These are phyloP conservation scores for Sedum album DNA, from an alignment of 164 flowering plant species.

Conservation along the genomic window DNA sequence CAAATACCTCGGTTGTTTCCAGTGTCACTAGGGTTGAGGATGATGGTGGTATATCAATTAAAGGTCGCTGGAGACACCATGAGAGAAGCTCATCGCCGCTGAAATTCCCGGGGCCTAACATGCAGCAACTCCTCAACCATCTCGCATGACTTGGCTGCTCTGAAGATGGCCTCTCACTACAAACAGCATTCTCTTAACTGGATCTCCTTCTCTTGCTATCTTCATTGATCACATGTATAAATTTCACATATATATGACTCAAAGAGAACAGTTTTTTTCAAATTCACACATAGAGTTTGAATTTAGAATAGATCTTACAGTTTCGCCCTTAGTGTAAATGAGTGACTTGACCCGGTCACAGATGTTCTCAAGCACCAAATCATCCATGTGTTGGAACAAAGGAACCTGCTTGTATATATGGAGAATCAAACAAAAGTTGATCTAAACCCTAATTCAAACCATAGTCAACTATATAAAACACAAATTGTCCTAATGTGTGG, in stretches of 20 bases:
- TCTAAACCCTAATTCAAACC: too few relatives aligned
- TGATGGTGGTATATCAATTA: constrained; percentile 82
- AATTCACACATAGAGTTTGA: too few relatives aligned
- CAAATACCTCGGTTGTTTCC: constrained; percentile 87
- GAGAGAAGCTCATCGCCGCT: constrained; percentile 90
- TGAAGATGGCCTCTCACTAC: constrained; percentile 88
- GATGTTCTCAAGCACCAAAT: constrained; percentile 77
- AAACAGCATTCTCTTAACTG: constrained; percentile 90
- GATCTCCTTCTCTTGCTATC: constrained; percentile 91
- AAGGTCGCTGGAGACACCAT: constrained; percentile 86
- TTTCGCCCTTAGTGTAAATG: constrained; percentile 85
- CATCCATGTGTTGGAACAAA: constrained; percentile 92
- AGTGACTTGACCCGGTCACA: constrained; percentile 92
- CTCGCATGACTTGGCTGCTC: constrained; percentile 83
- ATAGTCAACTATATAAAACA: too few relatives aligned
- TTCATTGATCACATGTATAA: constrained; percentile 12
- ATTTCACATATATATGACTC: too few relatives aligned
- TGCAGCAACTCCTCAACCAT: constrained; percentile 90
- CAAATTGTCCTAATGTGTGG: too few relatives aligned
- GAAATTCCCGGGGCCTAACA: constrained; percentile 96
- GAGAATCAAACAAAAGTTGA: background rate
- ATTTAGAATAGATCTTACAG: constrained; percentile 31
- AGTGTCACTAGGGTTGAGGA: constrained; percentile 69
- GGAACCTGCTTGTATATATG: constrained; percentile 49
- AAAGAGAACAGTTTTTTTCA: too few relatives aligned